Percentiles rank a stretch among this genome's conserved stretches.
Conservation (phyloP, 2,329 filamentous ascomycete genomes). For the Talaromyces sp. region DNA sequence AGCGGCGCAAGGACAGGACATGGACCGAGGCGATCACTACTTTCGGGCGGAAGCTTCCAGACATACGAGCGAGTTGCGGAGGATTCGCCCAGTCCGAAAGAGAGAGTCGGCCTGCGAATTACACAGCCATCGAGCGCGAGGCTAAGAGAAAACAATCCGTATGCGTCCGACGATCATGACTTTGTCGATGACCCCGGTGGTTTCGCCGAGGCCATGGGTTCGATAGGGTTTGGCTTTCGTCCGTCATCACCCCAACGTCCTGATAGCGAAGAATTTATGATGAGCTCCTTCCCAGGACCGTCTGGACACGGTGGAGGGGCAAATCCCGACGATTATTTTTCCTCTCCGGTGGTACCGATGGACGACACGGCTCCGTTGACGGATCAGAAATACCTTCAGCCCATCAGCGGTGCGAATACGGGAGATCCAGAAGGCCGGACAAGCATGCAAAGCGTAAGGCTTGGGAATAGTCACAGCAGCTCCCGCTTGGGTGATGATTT, state of each 20-base stretch:
- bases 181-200: slow-evolving; percentile 33
- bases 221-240: slow-evolving; percentile 40
- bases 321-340: slow-evolving; percentile 53
- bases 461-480: slow-evolving; percentile 39
- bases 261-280: slow-evolving; percentile 26
- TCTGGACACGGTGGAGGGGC: slow-evolving; percentile 27
- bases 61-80: slow-evolving; percentile 54
- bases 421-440: slow-evolving; percentile 47
- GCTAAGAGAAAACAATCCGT: slow-evolving; percentile 23
- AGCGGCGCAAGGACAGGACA: slow-evolving; percentile 36
- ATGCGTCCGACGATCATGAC: slow-evolving; percentile 25
- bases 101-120: slow-evolving; percentile 18
- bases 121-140: slow-evolving; percentile 26
- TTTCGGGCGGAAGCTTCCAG: slow-evolving; percentile 37
- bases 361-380: slow-evolving; percentile 59
- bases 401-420: slow-evolving; percentile 51
- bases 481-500: slow-evolving; percentile 57
- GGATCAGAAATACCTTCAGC: slow-evolving; percentile 53
- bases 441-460: slow-evolving; percentile 54
- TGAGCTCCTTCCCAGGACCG: slow-evolving; percentile 14
- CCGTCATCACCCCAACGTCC: slow-evolving; percentile 23
- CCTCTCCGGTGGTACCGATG: slow-evolving; percentile 49
- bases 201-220: slow-evolving; percentile 43
- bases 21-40: slow-evolving; percentile 41
- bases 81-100: slow-evolving; percentile 49